phyloP scores from a whole-genome alignment of 805 yeast genomes.

The Cyberlindnera samutprakarnensis region DNA sequence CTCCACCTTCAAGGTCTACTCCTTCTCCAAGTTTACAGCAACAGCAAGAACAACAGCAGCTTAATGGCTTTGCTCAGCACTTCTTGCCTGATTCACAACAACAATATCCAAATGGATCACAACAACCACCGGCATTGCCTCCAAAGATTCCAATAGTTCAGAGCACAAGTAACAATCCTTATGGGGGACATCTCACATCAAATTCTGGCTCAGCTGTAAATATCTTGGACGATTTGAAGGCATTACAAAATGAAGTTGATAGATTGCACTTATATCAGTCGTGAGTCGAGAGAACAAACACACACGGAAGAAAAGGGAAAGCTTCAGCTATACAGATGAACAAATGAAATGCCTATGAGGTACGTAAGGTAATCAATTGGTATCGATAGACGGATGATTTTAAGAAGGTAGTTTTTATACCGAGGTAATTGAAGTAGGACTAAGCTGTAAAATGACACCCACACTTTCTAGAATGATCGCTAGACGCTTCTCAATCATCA shows the following conservation, averaged over 20 bases:
- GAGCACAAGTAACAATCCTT: neutral
- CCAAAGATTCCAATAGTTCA: constrained; percentile 15
- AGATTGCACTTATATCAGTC: constrained; percentile 30
- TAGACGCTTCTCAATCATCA: neutral
- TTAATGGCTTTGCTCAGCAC: no score
- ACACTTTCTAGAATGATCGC: no score
- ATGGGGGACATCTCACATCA: constrained; percentile 1
- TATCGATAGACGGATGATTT: no score
- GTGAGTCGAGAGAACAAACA: no score
- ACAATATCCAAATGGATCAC: neutral
- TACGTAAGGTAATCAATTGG: no score
- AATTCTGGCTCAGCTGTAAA: constrained; percentile 27
- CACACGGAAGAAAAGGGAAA: neutral
- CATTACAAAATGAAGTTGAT: constrained; percentile 66
- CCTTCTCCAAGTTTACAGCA: constrained; percentile 7
- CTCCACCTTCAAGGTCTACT: constrained; percentile 13
- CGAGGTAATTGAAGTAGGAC: no score
- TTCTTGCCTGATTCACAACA: no score
- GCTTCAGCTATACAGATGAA: no score
- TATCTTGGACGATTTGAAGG: constrained; percentile 56
- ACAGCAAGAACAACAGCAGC: constrained; percentile 8
- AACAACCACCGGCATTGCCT: constrained; percentile 15
- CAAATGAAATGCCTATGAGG: no score
- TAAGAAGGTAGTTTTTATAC: no score
- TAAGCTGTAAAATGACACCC: neutral